Conservation (phyloP, 2,329 filamentous ascomycete species). For the Sclerotinia nivalis region DNA sequence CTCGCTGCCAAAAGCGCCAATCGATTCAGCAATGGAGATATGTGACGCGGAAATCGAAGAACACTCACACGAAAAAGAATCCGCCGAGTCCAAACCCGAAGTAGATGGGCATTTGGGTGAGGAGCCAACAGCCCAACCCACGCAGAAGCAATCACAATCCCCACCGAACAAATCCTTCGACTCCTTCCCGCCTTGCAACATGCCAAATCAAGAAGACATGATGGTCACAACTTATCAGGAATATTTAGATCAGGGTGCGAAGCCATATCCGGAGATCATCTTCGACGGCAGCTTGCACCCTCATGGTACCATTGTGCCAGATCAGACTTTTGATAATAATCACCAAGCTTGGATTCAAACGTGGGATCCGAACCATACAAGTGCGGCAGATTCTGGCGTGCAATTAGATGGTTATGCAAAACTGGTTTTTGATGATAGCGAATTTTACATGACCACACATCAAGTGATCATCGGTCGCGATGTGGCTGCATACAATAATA, state of each 20-base stretch:
- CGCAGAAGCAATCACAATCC: not conserved
- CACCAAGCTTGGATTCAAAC: not conserved
- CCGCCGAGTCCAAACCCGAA: not conserved
- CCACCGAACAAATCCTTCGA: not conserved
- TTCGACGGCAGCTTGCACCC: not conserved
- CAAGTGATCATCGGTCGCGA: slow-evolving; percentile 73
- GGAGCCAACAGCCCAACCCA: not conserved
- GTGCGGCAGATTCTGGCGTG: not conserved
- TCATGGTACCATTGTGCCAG: not conserved
- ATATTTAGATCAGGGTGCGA: not conserved
- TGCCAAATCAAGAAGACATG: not conserved
- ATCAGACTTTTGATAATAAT: not conserved
- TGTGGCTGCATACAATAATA: slow-evolving; percentile 41
- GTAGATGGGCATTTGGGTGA: not conserved
- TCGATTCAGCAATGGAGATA: not conserved
- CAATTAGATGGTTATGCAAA: slow-evolving; percentile 47
- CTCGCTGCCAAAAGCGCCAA: not conserved
- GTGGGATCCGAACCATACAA: not conserved
- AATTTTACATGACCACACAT: slow-evolving; percentile 77
- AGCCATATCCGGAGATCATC: not conserved
- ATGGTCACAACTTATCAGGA: too few relatives aligned
- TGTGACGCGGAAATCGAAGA: not conserved
- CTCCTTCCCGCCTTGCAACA: not conserved
- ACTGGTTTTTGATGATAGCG: slow-evolving; percentile 71
- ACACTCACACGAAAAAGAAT: not conserved